Evolutionary conservation across 192 early-diverging fungal species (phyloP).

Genomic region (Linnemannia exigua): DNA sequence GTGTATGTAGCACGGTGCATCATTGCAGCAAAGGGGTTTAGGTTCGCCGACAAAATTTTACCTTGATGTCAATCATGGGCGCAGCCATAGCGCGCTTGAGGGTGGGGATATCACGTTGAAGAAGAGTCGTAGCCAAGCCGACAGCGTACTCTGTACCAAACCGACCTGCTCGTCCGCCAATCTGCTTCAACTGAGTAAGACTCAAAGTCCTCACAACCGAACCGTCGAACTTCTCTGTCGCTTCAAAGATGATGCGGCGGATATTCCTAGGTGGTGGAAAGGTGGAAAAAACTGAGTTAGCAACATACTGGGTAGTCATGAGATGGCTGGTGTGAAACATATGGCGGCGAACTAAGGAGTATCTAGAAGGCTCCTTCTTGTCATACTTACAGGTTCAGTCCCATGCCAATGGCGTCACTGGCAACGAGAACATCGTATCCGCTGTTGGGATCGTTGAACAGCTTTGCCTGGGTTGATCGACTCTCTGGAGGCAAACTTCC

Average conservation of each 20-base stretch:
- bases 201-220: constrained; percentile 61
- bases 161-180: constrained; percentile 93
- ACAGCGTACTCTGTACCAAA: constrained; percentile 76
- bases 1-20: background rate
- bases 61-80: constrained; percentile 37
- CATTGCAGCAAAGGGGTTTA: constrained; percentile 5
- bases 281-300: constrained; percentile 11
- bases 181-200: constrained; percentile 91
- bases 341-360: background rate
- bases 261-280: constrained; percentile 75
- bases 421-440: constrained; percentile 91
- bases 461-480: constrained; percentile 85
- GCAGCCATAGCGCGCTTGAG: constrained; percentile 33
- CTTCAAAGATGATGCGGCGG: constrained; percentile 88
- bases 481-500: constrained; percentile 96
- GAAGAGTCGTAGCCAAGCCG: constrained; percentile 82
- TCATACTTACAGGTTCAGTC: constrained; percentile 83
- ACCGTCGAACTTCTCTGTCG: constrained; percentile 88
- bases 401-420: constrained; percentile 98
- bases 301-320: background rate
- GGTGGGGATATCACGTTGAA: constrained; percentile 30
- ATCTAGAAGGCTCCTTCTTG: background rate
- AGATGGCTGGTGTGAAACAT: background rate
- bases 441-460: constrained; percentile 89
- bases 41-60: constrained; percentile 19